Evolutionary conservation across 352 stramenopile species (phyloP).

Genomic region (Phytophthora megakarya): DNA sequence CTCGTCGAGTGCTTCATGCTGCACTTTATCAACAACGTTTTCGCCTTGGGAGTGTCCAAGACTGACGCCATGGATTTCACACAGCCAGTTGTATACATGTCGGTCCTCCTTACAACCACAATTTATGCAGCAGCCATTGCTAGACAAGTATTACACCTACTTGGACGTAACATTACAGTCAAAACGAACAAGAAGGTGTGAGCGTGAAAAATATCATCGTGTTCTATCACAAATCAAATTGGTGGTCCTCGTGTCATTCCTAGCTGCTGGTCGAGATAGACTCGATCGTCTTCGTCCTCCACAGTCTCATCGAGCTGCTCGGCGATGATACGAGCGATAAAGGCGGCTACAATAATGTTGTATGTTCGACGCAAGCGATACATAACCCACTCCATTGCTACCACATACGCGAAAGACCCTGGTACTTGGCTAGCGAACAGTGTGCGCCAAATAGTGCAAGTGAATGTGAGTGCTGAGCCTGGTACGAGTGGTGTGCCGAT

Average conservation of each 20-base stretch:
- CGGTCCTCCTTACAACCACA: constrained; percentile 7
- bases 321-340: constrained; percentile 69
- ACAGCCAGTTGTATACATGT: constrained; percentile 3
- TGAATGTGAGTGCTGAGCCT: constrained; percentile 48
- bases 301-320: constrained; percentile 75
- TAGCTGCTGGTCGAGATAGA: constrained; percentile 44
- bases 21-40: constrained; percentile 66
- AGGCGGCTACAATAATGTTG: constrained; percentile 69
- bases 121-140: constrained; percentile 29
- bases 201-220: constrained; percentile 9
- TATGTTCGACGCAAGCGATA: constrained; percentile 58
- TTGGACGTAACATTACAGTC: constrained; percentile 3
- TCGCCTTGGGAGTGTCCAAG: constrained; percentile 41
- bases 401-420: constrained; percentile 47
- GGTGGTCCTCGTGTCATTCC: constrained; percentile 28
- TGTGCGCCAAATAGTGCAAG: constrained; percentile 60
- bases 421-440: constrained; percentile 50
- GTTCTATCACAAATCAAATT: neutral
- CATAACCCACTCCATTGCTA: constrained; percentile 57
- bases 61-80: constrained; percentile 14
- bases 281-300: constrained; percentile 71
- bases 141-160: constrained; percentile 25
- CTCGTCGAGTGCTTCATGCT: constrained; percentile 59
- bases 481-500: constrained; percentile 49
- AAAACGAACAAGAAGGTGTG: neutral